Base-by-base conservation (phyloP, 2,329 filamentous ascomycete species). In the Alternaria metachromatica region DNA sequence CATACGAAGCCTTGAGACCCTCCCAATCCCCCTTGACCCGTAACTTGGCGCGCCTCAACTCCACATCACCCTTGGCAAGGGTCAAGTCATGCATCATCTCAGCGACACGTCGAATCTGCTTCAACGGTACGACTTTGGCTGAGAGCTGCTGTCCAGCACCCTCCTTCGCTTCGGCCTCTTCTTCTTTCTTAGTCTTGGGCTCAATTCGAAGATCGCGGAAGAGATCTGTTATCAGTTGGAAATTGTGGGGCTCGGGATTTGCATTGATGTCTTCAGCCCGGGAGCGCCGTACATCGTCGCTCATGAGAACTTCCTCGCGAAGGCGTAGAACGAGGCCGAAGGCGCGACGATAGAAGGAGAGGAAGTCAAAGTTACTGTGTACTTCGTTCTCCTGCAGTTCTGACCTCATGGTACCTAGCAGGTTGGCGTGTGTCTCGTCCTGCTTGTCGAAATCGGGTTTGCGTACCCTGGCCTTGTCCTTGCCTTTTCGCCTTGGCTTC, bases 281-380 rank as follows among this genome's bases (percentile, higher is more conserved):
- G 53, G 62, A 41, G 49, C 28, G 33, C 54, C 58, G 43, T 25
- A 44, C 18, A n/a, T 25, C 48, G 7, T 49, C 30, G 26, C 69
- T 58, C 21, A 58, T 66, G 20, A 69, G 55, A 2, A 74, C 49
- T 18, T 66, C 53, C 5, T 23, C 18, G 3, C 70, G 62, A 10
- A 72, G 57, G 15, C 58, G 50, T 1, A 46, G 28, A 10, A 70
- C n/a, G 15, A 69, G 46, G 3, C 46, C 43, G 53, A 57, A 69
- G 11, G 56, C 61, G 12, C 70, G 66, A 2, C 69, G 67, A 53
- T 66, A 72, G 55, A 72, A 66, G 12, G 61, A 53, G 9, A 71
- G 67, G 43, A 72, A 70, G 46, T 74, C 70, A 59, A 72, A 74
- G 48, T 63, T 59, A 18, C 53, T 63, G 43, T 72, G 65, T 5